Percentiles rank a stretch among this genome's conserved stretches.
These are phyloP conservation scores for Herpotrichia juniperi DNA, from an alignment of 2,329 filamentous ascomycete genomes.

Conservation along the genomic window DNA sequence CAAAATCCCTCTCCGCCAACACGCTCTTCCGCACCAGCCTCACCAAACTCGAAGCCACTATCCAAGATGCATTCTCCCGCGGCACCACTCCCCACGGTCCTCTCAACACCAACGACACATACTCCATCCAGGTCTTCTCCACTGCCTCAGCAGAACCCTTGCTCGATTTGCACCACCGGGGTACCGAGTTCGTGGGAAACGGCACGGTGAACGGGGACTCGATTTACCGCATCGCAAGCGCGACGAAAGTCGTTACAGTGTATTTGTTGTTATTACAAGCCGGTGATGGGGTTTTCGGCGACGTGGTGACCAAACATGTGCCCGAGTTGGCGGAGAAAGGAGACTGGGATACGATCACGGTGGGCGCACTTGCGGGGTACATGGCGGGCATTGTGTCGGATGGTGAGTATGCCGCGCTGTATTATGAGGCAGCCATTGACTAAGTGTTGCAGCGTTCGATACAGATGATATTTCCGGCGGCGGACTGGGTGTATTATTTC, in stretches of 20 bases:
- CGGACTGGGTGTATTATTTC: not conserved
- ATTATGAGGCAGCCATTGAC: no score
- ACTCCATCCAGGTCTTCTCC: constrained; percentile 21
- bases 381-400: constrained; percentile 36
- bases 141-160: constrained; percentile 9
- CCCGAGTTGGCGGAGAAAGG: constrained; percentile 34
- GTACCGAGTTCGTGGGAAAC: constrained; percentile 37
- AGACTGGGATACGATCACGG: constrained; percentile 43
- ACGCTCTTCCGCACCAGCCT: constrained; percentile 13
- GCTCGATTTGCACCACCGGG: constrained; percentile 35
- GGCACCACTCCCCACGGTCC: constrained; percentile 17
- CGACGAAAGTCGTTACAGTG: constrained; percentile 49
- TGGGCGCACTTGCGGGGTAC: constrained; percentile 40
- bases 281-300: constrained; percentile 27
- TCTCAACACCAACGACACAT: constrained; percentile 8
- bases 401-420: constrained; percentile 10
- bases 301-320: not conserved
- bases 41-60: constrained; percentile 10
- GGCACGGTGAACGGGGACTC: constrained; percentile 48
- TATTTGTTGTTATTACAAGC: constrained; percentile 46
- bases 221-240: constrained; percentile 53
- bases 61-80: constrained; percentile 11
- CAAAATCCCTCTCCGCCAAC: constrained; percentile 13
- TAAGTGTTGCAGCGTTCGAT: not conserved
- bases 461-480: not conserved